Conservation (phyloP, 2,329 filamentous ascomycete genomes). For the Penicillium sp. region DNA sequence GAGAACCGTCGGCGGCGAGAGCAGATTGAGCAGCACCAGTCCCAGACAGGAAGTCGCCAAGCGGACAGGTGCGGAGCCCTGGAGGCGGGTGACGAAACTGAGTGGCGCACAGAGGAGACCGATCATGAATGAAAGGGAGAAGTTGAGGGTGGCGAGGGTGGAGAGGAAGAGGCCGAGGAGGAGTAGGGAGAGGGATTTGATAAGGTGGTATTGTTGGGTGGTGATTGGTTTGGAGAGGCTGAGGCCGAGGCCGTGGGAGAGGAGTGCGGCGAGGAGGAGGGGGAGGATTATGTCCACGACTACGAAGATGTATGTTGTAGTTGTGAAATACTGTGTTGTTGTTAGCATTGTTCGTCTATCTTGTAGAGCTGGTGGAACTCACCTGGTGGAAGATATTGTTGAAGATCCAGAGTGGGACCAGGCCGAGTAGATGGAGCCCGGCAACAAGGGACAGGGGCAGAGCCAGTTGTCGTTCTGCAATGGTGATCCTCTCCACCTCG, state of each 20-base stretch:
- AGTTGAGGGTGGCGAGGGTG: constrained; percentile 91
- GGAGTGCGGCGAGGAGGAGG: constrained; percentile 52
- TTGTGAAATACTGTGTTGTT: constrained; percentile 53
- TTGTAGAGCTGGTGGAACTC: constrained; percentile 35
- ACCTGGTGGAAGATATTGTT: constrained; percentile 68
- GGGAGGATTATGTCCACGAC: constrained; percentile 56
- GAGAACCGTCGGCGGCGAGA: constrained; percentile 59
- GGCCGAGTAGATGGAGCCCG: constrained; percentile 68
- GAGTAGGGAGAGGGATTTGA: constrained; percentile 89
- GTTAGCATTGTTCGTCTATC: constrained; percentile 9
- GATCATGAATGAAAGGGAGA: constrained; percentile 80
- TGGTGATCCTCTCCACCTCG: constrained; percentile 6
- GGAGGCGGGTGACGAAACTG: constrained; percentile 57
- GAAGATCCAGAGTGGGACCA: constrained; percentile 80
- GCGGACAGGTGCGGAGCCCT: constrained; percentile 21
- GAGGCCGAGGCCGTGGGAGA: constrained; percentile 45
- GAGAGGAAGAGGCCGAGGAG: constrained; percentile 88
- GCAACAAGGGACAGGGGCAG: constrained; percentile 66
- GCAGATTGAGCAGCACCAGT: constrained; percentile 53
- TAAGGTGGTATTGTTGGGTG: constrained; percentile 68
- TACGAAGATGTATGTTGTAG: constrained; percentile 58
- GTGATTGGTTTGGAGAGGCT: constrained; percentile 51
- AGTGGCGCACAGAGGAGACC: constrained; percentile 75
- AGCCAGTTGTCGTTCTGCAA: constrained; percentile 41
- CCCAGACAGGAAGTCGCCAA: constrained; percentile 37